Base-by-base conservation (phyloP, 345 rosid species). In the Raphanus sativus region DNA sequence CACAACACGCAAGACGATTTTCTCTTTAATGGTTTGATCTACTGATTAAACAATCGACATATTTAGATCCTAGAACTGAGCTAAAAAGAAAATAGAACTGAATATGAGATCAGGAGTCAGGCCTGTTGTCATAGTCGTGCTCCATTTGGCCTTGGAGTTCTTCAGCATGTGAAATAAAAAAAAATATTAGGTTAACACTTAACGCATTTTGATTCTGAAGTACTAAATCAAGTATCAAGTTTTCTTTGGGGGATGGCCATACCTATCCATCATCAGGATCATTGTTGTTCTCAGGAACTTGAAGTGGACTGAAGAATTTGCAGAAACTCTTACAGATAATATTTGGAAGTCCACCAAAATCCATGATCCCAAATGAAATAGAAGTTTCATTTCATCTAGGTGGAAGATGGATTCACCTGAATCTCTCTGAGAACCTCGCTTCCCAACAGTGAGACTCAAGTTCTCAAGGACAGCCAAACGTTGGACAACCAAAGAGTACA, bases 381-480 rank as follows among this genome's bases (percentile, higher is more conserved):
- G 34, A 5, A 4, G 34, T 36, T 36, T 50, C 63, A 74, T 64
- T n/a, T n/a, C n/a, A n/a, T 21, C 28, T 4, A 40, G 26, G 32
- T 24, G 26, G 32, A 28, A 64, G 30, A 59, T 33, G 3, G 7
- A 75, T 85, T 34, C 72, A 61, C 99, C 91, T 95, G 99, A 67
- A 95, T 90, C 84, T 87, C 99, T 75, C 93, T 86, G 11, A 95
- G 97, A 82, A 75, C 83, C 71, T 93, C 98, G 97, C 86, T 92
- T 87, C 84, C 91, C 84, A 62, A 92, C 91, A 15, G 8, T 32
- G 0, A 91, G 94, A 2, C 87, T 42, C 61, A 92, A 78, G 60
- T 55, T 89, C 87, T 89, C 97, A 21, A 95, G 86, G 62, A 88
- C 77, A 75, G 87, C 97, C 15, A n/a, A n/a, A n/a, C n/a, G n/a